phyloP scores from a whole-genome alignment of 805 yeast species.

The Monosporozyma servazzii region DNA sequence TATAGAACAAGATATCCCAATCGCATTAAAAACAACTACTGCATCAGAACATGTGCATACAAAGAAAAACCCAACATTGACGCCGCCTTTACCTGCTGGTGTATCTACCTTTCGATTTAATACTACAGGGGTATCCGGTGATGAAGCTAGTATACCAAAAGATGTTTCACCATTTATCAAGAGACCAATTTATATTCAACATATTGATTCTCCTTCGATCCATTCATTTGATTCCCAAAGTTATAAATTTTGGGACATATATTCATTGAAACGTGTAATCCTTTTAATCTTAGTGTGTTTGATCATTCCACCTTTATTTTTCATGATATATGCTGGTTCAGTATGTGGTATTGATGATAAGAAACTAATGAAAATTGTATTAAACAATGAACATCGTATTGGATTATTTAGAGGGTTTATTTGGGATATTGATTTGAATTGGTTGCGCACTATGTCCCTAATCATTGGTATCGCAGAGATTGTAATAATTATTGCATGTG shows the following conservation, averaged over 20 bases:
- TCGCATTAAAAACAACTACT: neutral
- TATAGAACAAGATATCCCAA: neutral
- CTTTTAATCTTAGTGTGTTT: conserved; percentile 13
- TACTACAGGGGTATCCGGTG: neutral
- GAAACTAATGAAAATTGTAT: conserved; percentile 20
- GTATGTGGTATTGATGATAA: conserved; percentile 15
- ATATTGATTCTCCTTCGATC: conserved; percentile 11
- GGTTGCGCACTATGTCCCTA: conserved; percentile 27
- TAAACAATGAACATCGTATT: conserved; percentile 18
- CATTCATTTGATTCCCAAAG: conserved; percentile 18
- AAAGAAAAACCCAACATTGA: neutral
- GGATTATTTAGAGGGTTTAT: conserved; percentile 23
- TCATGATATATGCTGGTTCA: conserved; percentile 21
- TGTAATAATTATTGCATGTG: conserved; percentile 31
- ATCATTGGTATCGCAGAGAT: conserved; percentile 25
- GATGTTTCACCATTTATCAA: neutral
- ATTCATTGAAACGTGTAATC: conserved; percentile 16
- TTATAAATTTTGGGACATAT: conserved; percentile 15
- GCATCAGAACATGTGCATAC: neutral
- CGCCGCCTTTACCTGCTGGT: neutral
- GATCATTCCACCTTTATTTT: conserved; percentile 23
- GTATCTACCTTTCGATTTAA: neutral
- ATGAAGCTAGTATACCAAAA: too few relatives aligned
- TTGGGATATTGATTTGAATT: conserved; percentile 24
- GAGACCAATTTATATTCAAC: conserved; percentile 2